These are phyloP conservation scores for Alternaria conjuncta DNA, from an alignment of 2,329 filamentous ascomycete genomes.

Conservation along the genomic window DNA sequence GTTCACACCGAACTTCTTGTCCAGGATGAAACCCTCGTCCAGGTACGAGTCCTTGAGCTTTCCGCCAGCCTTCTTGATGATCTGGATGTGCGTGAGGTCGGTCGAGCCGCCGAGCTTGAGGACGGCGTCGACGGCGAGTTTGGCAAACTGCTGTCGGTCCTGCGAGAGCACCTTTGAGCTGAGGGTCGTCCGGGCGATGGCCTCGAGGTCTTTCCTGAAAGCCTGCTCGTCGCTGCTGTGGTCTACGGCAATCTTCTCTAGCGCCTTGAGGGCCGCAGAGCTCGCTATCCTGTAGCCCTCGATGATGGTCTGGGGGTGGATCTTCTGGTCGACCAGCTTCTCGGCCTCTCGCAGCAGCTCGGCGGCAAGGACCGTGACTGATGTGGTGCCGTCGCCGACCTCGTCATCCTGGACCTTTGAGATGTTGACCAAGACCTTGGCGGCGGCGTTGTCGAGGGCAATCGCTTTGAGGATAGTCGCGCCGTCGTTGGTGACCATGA, in stretches of 20 bases:
- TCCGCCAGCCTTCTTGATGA: conserved; percentile 98
- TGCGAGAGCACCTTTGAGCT: conserved; percentile 97
- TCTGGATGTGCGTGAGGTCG: conserved; percentile 96
- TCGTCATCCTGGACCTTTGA: conserved; percentile 99
- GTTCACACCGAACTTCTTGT: conserved; percentile 99
- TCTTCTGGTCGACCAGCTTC: conserved; percentile 96
- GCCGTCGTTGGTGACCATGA: conserved; percentile 98
- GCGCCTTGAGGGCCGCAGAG: conserved; percentile 80
- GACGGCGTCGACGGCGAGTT: conserved; percentile 89
- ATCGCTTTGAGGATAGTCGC: conserved; percentile 98
- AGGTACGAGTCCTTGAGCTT: conserved; percentile 98
- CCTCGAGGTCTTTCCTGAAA: conserved; percentile 87
- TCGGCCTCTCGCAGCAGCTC: conserved; percentile 96
- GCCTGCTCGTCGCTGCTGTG: conserved; percentile 82
- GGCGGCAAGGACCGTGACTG: conserved; percentile 93
- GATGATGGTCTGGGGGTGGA: conserved; percentile 99
- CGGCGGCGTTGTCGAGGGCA: conserved; percentile 95
- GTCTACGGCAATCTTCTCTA: conserved; percentile 85
- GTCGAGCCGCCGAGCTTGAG: conserved; percentile 87
- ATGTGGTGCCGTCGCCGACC: conserved; percentile 96
- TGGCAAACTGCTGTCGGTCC: conserved; percentile 89
- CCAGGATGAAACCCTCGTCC: conserved; percentile 96
- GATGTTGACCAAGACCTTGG: conserved; percentile 98
- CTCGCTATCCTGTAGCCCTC: conserved; percentile 98
- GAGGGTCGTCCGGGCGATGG: conserved; percentile 92